Evolutionary conservation across 202 grass and related monocot species (phyloP).

Genomic region (Cymbopogon flexuosus): DNA sequence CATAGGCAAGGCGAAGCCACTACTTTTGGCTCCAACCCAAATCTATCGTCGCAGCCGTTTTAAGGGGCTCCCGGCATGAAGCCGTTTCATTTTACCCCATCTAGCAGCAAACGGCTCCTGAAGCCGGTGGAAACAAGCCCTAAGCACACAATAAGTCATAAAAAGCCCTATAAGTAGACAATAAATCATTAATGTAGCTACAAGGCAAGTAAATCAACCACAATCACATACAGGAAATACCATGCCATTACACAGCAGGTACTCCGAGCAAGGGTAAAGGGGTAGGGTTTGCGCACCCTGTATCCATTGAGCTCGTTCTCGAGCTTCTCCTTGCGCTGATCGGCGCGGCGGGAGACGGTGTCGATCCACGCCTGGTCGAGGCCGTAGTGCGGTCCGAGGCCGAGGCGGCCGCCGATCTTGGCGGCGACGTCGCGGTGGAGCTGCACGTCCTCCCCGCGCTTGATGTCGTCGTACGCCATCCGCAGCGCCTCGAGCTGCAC

Average conservation of each 20-base stretch:
- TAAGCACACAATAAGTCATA: too few species aligned
- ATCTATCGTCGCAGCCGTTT: too few species aligned
- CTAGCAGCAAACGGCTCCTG: too few species aligned
- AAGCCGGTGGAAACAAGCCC: too few species aligned
- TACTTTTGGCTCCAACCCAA: too few species aligned
- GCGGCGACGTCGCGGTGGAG: slow-evolving; percentile 51
- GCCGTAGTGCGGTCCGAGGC: slow-evolving; percentile 35
- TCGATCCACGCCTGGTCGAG: slow-evolving; percentile 69
- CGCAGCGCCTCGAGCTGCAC: slow-evolving; percentile 75
- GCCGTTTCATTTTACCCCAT: too few species aligned
- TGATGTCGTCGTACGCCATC: slow-evolving; percentile 86
- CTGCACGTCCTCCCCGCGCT: slow-evolving; percentile 55
- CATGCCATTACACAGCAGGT: not conserved
- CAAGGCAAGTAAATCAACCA: not conserved
- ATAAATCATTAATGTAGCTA: not conserved
- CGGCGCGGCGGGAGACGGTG: slow-evolving; percentile 52
- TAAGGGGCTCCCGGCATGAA: too few species aligned
- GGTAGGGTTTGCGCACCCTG: slow-evolving; percentile 43
- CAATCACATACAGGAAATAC: not conserved
- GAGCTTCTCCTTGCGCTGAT: slow-evolving; percentile 79
- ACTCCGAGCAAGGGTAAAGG: not conserved
- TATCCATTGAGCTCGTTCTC: slow-evolving; percentile 92
- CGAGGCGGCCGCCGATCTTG: slow-evolving; percentile 56
- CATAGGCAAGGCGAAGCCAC: too few species aligned
- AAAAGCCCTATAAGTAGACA: too few species aligned